phyloP scores from a whole-genome alignment of 2,329 filamentous ascomycete genomes.

The Arthrinium puccinioides region DNA sequence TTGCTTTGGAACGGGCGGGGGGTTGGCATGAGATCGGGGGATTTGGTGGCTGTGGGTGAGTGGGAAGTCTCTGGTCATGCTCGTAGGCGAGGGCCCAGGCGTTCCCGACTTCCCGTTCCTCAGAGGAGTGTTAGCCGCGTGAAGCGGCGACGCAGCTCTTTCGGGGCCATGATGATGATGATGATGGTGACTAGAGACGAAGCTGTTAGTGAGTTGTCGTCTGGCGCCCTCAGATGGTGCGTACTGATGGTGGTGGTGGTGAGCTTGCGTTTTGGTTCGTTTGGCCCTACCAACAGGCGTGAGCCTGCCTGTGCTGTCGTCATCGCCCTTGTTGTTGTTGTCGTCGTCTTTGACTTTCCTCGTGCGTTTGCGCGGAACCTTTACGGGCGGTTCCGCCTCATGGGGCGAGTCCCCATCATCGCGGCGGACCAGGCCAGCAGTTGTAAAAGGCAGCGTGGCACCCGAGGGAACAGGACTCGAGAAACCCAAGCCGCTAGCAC shows the following conservation, averaged over 20 bases:
- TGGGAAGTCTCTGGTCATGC: slow-evolving; percentile 26
- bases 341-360: slow-evolving; percentile 76
- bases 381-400: slow-evolving; percentile 36
- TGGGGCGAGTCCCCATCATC: slow-evolving; percentile 43
- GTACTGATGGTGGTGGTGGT: slow-evolving; percentile 63
- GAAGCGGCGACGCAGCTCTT: slow-evolving; percentile 34
- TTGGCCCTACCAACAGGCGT: slow-evolving; percentile 56
- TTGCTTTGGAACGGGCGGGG: slow-evolving; percentile 16
- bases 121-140: slow-evolving; percentile 33
- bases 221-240: slow-evolving; percentile 26
- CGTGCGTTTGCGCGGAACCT: slow-evolving; percentile 44
- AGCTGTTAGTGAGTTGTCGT: too few species aligned
- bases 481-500: slow-evolving; percentile 41
- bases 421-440: slow-evolving; percentile 36
- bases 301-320: slow-evolving; percentile 55
- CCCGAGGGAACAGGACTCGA: slow-evolving; percentile 42
- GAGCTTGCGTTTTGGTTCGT: slow-evolving; percentile 57
- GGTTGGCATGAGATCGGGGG: slow-evolving; percentile 27
- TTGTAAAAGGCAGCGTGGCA: slow-evolving; percentile 38
- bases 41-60: slow-evolving; percentile 45
- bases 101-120: slow-evolving; percentile 42
- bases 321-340: slow-evolving; percentile 48
- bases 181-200: slow-evolving; percentile 15
- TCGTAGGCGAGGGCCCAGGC: slow-evolving; percentile 37
- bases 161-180: slow-evolving; percentile 52